Evolutionary conservation across 2,329 filamentous ascomycete species (phyloP).

Genomic region (Botrytis porri): DNA sequence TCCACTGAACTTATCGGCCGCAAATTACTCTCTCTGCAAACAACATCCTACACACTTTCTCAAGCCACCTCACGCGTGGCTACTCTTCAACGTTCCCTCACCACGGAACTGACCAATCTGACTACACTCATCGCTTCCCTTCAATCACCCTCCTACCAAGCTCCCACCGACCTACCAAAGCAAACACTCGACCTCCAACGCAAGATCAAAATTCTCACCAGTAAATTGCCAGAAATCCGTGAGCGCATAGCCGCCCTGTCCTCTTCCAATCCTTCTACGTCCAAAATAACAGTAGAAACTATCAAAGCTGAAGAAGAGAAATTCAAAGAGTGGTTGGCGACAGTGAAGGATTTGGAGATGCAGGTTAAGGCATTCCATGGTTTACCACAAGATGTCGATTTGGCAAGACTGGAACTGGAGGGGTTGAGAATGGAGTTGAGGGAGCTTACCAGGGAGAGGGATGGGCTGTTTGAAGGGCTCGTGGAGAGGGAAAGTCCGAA

Average conservation of each 20-base stretch:
- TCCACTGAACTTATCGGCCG: slow-evolving; percentile 47
- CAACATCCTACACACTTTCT: slow-evolving; percentile 50
- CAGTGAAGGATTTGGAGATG: slow-evolving; percentile 57
- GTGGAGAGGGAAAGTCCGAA: slow-evolving; percentile 59
- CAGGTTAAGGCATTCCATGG: slow-evolving; percentile 66
- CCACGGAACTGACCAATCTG: slow-evolving; percentile 47
- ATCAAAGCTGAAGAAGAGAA: slow-evolving; percentile 57
- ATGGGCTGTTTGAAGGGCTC: slow-evolving; percentile 71
- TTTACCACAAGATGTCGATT: slow-evolving; percentile 66
- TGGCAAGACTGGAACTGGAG: slow-evolving; percentile 69
- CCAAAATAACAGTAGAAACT: slow-evolving; percentile 52
- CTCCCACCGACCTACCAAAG: slow-evolving; percentile 57
- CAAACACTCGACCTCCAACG: slow-evolving; percentile 74
- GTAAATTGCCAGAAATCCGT: slow-evolving; percentile 65
- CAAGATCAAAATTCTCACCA: slow-evolving; percentile 62
- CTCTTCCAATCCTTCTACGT: slow-evolving; percentile 21
- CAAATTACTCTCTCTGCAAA: slow-evolving; percentile 55
- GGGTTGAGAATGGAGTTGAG: slow-evolving; percentile 62
- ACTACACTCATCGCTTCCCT: slow-evolving; percentile 45
- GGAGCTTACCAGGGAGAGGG: slow-evolving; percentile 59
- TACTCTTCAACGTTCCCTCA: slow-evolving; percentile 55
- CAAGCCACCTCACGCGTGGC: slow-evolving; percentile 55
- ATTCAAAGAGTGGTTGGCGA: slow-evolving; percentile 55
- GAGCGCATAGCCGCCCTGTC: slow-evolving; percentile 49
- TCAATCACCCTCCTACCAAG: slow-evolving; percentile 49